phyloP scores from a whole-genome alignment of 2,329 filamentous ascomycete genomes.

The Fusarium pininemorale region DNA sequence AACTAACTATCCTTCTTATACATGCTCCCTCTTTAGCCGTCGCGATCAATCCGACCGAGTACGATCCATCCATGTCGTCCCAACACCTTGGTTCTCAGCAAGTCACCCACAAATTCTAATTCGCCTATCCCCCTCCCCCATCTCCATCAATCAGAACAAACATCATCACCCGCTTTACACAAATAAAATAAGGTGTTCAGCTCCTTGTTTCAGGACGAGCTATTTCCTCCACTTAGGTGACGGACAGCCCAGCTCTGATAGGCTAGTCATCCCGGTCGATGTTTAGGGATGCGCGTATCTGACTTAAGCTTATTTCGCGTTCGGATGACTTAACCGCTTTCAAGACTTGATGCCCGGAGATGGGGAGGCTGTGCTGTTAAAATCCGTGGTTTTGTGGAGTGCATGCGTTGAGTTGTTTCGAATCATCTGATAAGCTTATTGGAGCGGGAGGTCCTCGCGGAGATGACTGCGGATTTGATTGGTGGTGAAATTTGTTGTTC shows the following conservation, averaged over 20 bases:
- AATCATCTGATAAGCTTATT: background rate
- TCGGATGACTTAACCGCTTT: background rate
- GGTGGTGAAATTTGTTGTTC: background rate
- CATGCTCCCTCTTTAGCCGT: fast-evolving
- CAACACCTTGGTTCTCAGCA: background rate
- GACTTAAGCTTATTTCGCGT: background rate
- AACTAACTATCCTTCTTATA: background rate
- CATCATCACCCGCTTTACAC: background rate
- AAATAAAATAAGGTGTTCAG: background rate
- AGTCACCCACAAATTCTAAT: background rate
- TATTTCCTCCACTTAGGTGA: background rate
- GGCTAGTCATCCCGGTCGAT: background rate
- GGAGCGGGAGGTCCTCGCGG: background rate
- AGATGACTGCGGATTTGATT: background rate
- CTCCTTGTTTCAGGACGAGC: background rate
- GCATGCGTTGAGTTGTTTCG: background rate
- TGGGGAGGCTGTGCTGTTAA: background rate
- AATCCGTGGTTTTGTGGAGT: background rate
- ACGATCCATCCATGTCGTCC: too few relatives aligned
- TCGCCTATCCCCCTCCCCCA: background rate
- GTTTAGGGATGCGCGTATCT: background rate
- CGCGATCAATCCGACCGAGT: background rate
- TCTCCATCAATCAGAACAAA: background rate
- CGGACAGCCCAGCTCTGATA: background rate
- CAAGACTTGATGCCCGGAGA: background rate